Percentiles rank a stretch among this genome's conserved stretches.
phyloP scores from a whole-genome alignment of 106 monocot genomes.

The Allium fistulosum region DNA sequence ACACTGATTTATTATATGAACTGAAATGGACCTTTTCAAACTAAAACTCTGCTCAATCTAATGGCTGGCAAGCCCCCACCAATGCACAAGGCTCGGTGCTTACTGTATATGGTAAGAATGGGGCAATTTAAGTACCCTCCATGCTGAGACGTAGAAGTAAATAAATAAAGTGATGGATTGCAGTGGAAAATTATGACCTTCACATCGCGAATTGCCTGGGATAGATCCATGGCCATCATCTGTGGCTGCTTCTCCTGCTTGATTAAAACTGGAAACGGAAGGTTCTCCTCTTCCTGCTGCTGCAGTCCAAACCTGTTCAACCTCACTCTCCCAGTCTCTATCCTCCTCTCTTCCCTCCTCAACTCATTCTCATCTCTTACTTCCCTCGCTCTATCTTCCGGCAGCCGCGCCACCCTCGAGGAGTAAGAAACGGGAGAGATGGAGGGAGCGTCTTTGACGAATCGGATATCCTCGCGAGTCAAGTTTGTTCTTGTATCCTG shows the following conservation, averaged over 20 bases:
- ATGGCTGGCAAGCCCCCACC: too few relatives aligned
- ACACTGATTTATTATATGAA: too few relatives aligned
- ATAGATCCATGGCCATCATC: conserved; percentile 49
- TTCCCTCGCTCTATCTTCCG: conserved; percentile 47
- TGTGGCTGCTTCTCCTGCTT: conserved; percentile 45
- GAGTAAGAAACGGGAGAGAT: conserved; percentile 65
- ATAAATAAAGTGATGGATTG: background rate
- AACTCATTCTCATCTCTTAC: conserved; percentile 21
- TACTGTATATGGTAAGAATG: too few relatives aligned
- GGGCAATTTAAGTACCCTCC: too few relatives aligned
- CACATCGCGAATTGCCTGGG: conserved; percentile 61
- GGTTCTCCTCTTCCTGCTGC: conserved; percentile 54
- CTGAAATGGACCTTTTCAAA: too few relatives aligned
- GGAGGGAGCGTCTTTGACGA: conserved; percentile 55
- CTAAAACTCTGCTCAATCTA: too few relatives aligned
- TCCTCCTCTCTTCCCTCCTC: conserved; percentile 52
- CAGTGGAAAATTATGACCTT: conserved; percentile 46
- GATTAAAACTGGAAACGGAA: conserved; percentile 65
- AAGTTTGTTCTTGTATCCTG: conserved; percentile 5
- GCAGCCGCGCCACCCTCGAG: conserved; percentile 65
- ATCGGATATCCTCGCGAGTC: conserved; percentile 72
- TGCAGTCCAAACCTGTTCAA: conserved; percentile 29
- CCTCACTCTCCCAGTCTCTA: conserved; percentile 36
- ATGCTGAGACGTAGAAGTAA: too few relatives aligned
- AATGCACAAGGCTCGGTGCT: too few relatives aligned